Percentiles rank a stretch among this genome's conserved stretches.
phyloP scores from a whole-genome alignment of 2,329 filamentous ascomycete genomes.

The Zymoseptoria pseudotritici region DNA sequence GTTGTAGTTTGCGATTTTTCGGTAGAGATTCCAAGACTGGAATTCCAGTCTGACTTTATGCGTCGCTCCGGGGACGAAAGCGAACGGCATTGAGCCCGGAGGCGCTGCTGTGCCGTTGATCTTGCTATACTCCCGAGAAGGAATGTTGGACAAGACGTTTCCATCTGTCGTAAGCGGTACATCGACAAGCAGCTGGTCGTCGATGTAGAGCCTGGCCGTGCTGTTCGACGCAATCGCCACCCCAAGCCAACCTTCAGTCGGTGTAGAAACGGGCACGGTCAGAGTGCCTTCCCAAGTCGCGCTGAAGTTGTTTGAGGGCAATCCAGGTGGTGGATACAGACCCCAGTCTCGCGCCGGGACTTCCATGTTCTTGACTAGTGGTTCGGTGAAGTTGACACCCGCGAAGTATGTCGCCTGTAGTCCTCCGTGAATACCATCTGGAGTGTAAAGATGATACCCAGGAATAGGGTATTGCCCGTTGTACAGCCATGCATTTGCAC shows the following conservation, averaged over 20 bases:
- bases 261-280: slow-evolving; percentile 7
- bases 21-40: slow-evolving; percentile 12
- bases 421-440: slow-evolving; percentile 7
- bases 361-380: slow-evolving; percentile 5
- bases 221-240: slow-evolving; percentile 10
- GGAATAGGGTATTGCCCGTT: slow-evolving; percentile 11
- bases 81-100: slow-evolving; percentile 10
- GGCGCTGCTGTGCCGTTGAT: slow-evolving; percentile 10
- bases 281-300: slow-evolving; percentile 12
- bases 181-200: slow-evolving; percentile 8
- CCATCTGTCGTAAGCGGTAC: slow-evolving; percentile 10
- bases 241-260: slow-evolving; percentile 12
- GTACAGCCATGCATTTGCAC: slow-evolving; percentile 12
- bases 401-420: slow-evolving; percentile 12
- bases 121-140: slow-evolving; percentile 3
- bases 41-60: slow-evolving; percentile 13
- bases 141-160: slow-evolving; percentile 15
- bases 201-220: slow-evolving; percentile 12
- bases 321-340: slow-evolving; percentile 11
- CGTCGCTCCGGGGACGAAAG: slow-evolving; percentile 8
- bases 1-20: slow-evolving; percentile 11
- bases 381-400: slow-evolving; percentile 8
- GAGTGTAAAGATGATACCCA: slow-evolving; percentile 11
- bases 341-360: slow-evolving; percentile 11
- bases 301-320: slow-evolving; percentile 14